These are phyloP conservation scores for Tricholoma sp. DNA, from an alignment of 768 basidiomycete genomes.

Conservation along the genomic window DNA sequence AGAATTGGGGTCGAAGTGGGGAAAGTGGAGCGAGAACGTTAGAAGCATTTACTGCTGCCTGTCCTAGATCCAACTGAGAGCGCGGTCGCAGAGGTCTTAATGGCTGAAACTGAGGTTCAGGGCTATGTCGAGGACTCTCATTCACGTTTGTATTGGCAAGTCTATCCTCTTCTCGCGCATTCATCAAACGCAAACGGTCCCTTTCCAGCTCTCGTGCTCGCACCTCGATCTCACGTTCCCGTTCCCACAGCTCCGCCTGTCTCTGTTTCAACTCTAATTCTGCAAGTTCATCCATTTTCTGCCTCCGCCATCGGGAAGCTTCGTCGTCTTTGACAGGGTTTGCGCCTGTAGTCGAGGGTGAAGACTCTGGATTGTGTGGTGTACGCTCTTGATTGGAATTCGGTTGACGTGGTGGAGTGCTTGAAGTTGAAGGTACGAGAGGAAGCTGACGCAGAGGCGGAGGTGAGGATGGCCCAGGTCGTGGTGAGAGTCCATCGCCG, in stretches of 20 bases:
- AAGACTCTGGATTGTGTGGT: constrained; percentile 1
- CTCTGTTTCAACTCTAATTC: constrained; percentile 51
- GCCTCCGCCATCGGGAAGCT: constrained; percentile 25
- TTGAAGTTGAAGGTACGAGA: constrained; percentile 14
- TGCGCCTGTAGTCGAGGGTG: constrained; percentile 10
- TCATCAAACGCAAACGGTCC: constrained; percentile 42
- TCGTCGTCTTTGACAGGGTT: constrained; percentile 22
- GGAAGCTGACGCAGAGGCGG: constrained; percentile 18
- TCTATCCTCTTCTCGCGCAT: constrained; percentile 27
- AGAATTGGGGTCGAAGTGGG: constrained; percentile 20
- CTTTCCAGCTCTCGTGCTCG: constrained; percentile 52
- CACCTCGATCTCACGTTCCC: constrained; percentile 51
- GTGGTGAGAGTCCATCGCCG: constrained; percentile 38
- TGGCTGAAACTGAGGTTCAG: constrained; percentile 20
- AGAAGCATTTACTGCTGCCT: constrained; percentile 2
- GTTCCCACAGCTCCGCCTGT: constrained; percentile 45
- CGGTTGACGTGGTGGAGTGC: constrained; percentile 16
- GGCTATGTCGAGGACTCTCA: constrained; percentile 4
- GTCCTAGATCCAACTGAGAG: constrained; percentile 6
- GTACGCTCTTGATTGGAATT: constrained; percentile 16
- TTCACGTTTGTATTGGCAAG: constrained; percentile 13
- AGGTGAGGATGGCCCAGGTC: constrained; percentile 32
- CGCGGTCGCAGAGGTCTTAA: constrained; percentile 24
- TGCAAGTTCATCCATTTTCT: constrained; percentile 44
- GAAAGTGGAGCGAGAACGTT: constrained; percentile 1